These are phyloP conservation scores for Ustanciosporium gigantosporum DNA, from an alignment of 1,284 basidiomycete genomes.

Conservation along the genomic window DNA sequence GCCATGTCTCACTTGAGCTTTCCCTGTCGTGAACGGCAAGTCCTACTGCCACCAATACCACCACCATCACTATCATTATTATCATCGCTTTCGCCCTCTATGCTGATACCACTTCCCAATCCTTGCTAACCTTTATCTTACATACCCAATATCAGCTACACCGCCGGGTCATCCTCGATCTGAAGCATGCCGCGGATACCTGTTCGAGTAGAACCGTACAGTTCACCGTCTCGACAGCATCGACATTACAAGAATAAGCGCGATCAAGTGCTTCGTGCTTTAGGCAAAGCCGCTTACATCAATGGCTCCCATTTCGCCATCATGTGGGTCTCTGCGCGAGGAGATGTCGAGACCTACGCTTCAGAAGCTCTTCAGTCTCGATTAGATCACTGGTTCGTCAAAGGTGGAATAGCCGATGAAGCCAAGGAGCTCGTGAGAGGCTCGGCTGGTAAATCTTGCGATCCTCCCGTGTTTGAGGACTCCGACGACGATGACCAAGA, in stretches of 20 bases:
- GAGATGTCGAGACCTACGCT: slow-evolving; percentile 66
- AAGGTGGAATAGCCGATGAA: slow-evolving; percentile 52
- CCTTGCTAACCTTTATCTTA: too few relatives aligned
- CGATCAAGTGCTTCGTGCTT: slow-evolving; percentile 65
- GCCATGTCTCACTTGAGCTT: too few relatives aligned
- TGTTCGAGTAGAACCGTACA: slow-evolving; percentile 65
- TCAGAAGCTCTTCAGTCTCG: slow-evolving; percentile 61
- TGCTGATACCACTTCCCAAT: too few relatives aligned
- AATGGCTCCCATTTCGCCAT: slow-evolving; percentile 67
- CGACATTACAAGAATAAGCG: slow-evolving; percentile 66
- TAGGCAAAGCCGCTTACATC: slow-evolving; percentile 63
- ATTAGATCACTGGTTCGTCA: slow-evolving; percentile 53
- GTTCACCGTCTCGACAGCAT: slow-evolving; percentile 64
- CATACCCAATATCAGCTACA: too few relatives aligned
- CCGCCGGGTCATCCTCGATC: too few relatives aligned
- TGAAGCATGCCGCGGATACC: slow-evolving; percentile 66
- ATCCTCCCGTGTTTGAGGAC: slow-evolving; percentile 11
- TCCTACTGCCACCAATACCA: too few relatives aligned
- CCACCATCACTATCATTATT: too few relatives aligned
- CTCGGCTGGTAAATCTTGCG: not conserved
- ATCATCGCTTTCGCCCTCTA: too few relatives aligned
- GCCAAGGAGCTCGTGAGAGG: slow-evolving; percentile 42
- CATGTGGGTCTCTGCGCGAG: slow-evolving; percentile 65
- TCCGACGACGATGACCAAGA: slow-evolving; percentile 4
- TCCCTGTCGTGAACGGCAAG: too few relatives aligned